Conservation (phyloP, 2,329 filamentous ascomycete species). For the Fusarium sp. region DNA sequence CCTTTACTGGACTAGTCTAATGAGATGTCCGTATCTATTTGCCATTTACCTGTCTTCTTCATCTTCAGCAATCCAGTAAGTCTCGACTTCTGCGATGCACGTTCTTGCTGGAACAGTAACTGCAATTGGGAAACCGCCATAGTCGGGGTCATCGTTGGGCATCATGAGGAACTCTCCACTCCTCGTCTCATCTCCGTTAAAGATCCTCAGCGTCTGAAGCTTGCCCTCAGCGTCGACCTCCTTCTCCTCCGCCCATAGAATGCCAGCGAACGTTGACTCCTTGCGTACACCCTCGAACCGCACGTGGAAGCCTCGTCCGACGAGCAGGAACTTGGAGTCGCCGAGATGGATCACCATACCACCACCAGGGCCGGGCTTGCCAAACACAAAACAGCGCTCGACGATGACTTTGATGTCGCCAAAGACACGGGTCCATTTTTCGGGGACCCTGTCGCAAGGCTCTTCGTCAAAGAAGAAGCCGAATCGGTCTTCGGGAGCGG, state of each 20-base stretch:
- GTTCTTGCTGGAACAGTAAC: constrained; percentile 66
- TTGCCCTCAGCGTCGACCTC: constrained; percentile 49
- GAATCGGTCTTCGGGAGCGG: constrained; percentile 48
- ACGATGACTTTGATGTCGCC: constrained; percentile 51
- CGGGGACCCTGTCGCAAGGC: constrained; percentile 32
- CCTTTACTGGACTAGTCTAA: not conserved
- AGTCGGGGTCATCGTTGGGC: constrained; percentile 67
- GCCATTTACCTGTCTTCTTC: constrained; percentile 38
- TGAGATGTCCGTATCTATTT: not conserved
- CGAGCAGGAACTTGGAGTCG: constrained; percentile 49
- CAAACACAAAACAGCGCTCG: constrained; percentile 56
- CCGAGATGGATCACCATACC: constrained; percentile 55
- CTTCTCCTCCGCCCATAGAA: constrained; percentile 53
- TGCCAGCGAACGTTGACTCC: constrained; percentile 53
- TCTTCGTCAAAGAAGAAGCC: constrained; percentile 55
- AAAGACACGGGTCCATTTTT: constrained; percentile 45
- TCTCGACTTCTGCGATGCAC: constrained; percentile 57
- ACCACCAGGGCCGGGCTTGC: constrained; percentile 51
- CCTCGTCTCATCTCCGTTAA: constrained; percentile 57
- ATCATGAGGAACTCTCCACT: constrained; percentile 63
- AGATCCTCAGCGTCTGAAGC: constrained; percentile 47
- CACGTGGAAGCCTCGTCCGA: constrained; percentile 55
- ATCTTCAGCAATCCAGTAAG: constrained; percentile 50
- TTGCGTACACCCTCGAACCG: constrained; percentile 47
- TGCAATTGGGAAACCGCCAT: constrained; percentile 66